A percentile compares a stretch with the other conserved stretches of the same genome.
These are phyloP conservation scores for Acorus gramineus DNA, from an alignment of 106 monocot genomes.

Conservation along the genomic window DNA sequence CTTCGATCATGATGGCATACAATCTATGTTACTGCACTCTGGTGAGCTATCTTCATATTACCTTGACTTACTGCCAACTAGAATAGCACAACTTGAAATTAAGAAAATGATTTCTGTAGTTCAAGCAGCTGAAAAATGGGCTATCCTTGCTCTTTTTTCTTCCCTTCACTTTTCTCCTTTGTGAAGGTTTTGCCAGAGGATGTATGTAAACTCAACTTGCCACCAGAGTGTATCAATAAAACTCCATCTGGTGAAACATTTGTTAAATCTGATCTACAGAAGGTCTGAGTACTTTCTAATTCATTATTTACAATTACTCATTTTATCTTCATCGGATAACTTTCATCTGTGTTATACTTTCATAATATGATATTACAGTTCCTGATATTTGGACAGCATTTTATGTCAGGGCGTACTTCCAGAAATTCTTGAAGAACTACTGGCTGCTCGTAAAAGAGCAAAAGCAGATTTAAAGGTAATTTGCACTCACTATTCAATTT, in stretches of 20 bases:
- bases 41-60: constrained; percentile 33
- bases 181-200: constrained; percentile 78
- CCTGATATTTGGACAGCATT: neutral
- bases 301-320: neutral
- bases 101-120: neutral
- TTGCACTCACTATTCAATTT: neutral
- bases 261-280: constrained; percentile 85
- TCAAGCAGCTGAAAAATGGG: no score
- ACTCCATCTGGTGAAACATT: constrained; percentile 96
- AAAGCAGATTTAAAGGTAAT: constrained; percentile 97
- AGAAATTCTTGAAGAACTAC: constrained; percentile 97
- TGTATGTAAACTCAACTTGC: constrained; percentile 68
- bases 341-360: neutral
- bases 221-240: constrained; percentile 68
- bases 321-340: neutral
- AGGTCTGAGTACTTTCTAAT: constrained; percentile 35
- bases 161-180: neutral
- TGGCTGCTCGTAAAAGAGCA: constrained; percentile 98
- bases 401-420: constrained; percentile 80
- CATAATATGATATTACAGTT: neutral
- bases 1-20: constrained; percentile 99
- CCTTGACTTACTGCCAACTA: neutral
- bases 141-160: neutral
- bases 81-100: constrained; percentile 2
- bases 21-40: constrained; percentile 98